These are phyloP conservation scores for Phlyctochytrium bullatum DNA, from an alignment of 192 early-diverging fungal genomes.

Conservation along the genomic window DNA sequence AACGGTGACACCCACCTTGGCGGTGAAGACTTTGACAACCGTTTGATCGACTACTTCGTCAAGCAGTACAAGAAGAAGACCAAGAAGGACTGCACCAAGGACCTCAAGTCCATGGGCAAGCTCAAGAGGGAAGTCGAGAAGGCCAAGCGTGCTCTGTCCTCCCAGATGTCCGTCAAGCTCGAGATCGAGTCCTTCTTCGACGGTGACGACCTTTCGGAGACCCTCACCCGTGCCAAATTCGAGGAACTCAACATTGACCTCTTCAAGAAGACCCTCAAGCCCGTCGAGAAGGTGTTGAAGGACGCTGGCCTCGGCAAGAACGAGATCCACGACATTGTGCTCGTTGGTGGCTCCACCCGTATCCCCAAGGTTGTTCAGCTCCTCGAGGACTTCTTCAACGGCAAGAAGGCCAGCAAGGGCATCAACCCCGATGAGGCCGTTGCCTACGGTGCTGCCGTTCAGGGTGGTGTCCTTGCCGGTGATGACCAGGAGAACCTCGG, in stretches of 20 bases:
- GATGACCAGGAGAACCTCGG: conserved; percentile 76
- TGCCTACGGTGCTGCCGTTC: conserved; percentile 96
- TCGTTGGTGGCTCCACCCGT: conserved; percentile 98
- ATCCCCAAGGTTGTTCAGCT: conserved; percentile 96
- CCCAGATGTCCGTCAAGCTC: conserved; percentile 86
- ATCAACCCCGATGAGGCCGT: conserved; percentile 99
- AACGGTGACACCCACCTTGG: conserved; percentile 97
- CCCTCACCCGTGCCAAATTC: conserved; percentile 94
- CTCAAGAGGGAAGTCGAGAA: conserved; percentile 93
- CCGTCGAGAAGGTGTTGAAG: conserved; percentile 91
- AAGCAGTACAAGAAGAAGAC: conserved; percentile 91
- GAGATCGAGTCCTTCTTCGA: conserved; percentile 91
- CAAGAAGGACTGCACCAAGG: conserved; percentile 75
- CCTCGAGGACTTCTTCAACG: conserved; percentile 92
- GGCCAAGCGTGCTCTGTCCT: conserved; percentile 95
- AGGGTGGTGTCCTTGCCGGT: conserved; percentile 84
- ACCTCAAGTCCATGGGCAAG: conserved; percentile 90
- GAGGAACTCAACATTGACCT: conserved; percentile 92
- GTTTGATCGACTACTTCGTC: conserved; percentile 89
- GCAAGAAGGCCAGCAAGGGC: conserved; percentile 94
- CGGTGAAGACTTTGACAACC: conserved; percentile 98
- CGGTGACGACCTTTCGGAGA: conserved; percentile 87
- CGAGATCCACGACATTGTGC: conserved; percentile 93
- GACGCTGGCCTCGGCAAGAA: conserved; percentile 81
- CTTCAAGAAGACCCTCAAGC: conserved; percentile 91